These are phyloP conservation scores for Melastoma malabathricum DNA, from an alignment of 345 rosid genomes.

Conservation along the genomic window DNA sequence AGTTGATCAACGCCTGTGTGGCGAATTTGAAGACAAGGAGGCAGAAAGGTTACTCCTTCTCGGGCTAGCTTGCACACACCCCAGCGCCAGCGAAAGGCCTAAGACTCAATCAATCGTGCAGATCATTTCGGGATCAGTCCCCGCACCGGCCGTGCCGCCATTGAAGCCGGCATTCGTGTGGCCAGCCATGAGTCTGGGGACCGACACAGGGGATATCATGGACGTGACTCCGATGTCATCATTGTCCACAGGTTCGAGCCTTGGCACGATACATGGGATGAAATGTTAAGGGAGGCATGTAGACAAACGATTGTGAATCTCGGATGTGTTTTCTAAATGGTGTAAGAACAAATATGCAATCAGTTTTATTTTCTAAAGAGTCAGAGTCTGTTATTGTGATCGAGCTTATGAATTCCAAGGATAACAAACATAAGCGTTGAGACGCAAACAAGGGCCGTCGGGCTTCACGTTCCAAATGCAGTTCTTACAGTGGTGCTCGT, in stretches of 20 bases:
- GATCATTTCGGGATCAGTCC: conserved; percentile 23
- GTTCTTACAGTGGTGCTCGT: neutral
- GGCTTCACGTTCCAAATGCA: conserved; percentile 4
- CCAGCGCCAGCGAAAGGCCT: conserved; percentile 37
- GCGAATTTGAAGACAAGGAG: conserved; percentile 23
- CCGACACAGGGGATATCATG: conserved; percentile 3
- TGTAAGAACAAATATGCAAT: no score
- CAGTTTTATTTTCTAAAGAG: no score
- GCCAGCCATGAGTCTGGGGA: conserved; percentile 11
- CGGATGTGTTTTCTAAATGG: no score
- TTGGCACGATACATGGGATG: no score
- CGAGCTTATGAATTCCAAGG: no score
- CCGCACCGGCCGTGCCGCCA: conserved; percentile 25
- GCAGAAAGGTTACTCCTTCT: conserved; percentile 30
- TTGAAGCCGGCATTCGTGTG: conserved; percentile 41
- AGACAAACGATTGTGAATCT: no score
- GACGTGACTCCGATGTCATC: conserved; percentile 20
- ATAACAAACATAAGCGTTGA: no score
- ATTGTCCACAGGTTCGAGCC: neutral
- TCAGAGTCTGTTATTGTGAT: no score
- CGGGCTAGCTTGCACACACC: conserved; percentile 39
- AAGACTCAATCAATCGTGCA: conserved; percentile 26
- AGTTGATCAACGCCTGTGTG: conserved; percentile 26
- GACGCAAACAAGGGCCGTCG: conserved; percentile 2
- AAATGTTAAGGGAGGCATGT: no score